Percentiles rank a stretch among this genome's conserved stretches.
phyloP scores from a whole-genome alignment of 2,329 filamentous ascomycete species.

The Nemania sp. region DNA sequence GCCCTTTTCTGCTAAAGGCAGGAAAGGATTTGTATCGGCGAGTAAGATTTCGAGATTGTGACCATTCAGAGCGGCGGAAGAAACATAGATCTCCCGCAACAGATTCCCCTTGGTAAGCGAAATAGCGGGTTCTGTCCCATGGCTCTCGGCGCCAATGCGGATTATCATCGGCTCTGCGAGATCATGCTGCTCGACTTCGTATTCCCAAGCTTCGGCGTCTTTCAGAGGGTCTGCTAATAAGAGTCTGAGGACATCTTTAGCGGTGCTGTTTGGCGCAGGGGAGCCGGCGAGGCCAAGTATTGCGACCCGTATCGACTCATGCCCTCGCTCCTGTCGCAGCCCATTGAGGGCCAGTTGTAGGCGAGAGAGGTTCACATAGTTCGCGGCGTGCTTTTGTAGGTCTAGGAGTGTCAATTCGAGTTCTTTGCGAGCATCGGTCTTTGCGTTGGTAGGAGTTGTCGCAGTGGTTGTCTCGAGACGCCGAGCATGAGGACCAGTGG shows the following conservation, averaged over 20 bases:
- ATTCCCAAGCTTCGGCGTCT: slow-evolving; percentile 74
- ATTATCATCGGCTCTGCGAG: slow-evolving; percentile 71
- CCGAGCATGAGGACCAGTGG: slow-evolving; percentile 38
- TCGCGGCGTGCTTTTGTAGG: slow-evolving; percentile 71
- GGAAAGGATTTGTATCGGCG: slow-evolving; percentile 63
- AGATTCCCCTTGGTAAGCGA: slow-evolving; percentile 57
- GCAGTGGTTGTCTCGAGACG: slow-evolving; percentile 45
- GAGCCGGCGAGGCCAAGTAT: slow-evolving; percentile 62
- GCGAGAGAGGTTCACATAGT: slow-evolving; percentile 74
- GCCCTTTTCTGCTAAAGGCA: slow-evolving; percentile 56
- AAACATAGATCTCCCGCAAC: slow-evolving; percentile 70
- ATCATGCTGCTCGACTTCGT: slow-evolving; percentile 65
- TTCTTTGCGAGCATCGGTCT: slow-evolving; percentile 57
- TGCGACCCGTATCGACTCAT: slow-evolving; percentile 70
- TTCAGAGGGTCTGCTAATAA: slow-evolving; percentile 77
- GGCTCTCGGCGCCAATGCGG: slow-evolving; percentile 60
- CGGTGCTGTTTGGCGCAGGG: slow-evolving; percentile 59
- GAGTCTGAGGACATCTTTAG: slow-evolving; percentile 75
- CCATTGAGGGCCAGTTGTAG: slow-evolving; percentile 78
- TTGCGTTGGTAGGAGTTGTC: slow-evolving; percentile 14
- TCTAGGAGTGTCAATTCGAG: slow-evolving; percentile 70
- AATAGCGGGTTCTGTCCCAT: slow-evolving; percentile 55
- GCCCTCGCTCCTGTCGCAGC: slow-evolving; percentile 66
- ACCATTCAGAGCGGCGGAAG: slow-evolving; percentile 70
- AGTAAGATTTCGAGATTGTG: slow-evolving; percentile 74